phyloP scores from a whole-genome alignment of 2,329 filamentous ascomycete species.

The Penicillium sp. region DNA sequence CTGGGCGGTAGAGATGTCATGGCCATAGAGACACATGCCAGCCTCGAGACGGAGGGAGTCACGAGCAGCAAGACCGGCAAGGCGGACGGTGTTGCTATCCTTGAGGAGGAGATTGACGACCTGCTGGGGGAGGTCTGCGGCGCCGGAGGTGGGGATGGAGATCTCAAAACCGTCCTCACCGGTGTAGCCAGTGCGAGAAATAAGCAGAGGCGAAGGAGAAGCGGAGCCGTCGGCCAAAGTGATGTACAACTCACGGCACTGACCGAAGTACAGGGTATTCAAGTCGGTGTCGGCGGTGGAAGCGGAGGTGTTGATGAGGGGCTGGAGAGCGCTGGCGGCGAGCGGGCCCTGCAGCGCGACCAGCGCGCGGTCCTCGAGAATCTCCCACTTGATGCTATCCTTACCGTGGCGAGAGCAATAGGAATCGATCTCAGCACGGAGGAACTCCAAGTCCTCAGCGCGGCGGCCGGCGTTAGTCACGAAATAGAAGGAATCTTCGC shows the following conservation, averaged over 20 bases:
- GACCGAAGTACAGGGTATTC: constrained; percentile 78
- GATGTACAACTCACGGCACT: constrained; percentile 68
- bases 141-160: constrained; percentile 71
- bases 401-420: constrained; percentile 60
- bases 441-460: constrained; percentile 81
- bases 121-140: constrained; percentile 47
- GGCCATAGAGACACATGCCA: constrained; percentile 99
- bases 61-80: constrained; percentile 86
- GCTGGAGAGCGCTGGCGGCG: constrained; percentile 68
- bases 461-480: constrained; percentile 94
- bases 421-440: constrained; percentile 68
- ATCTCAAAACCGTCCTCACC: constrained; percentile 99
- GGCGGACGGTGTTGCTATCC: constrained; percentile 67
- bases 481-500: constrained; percentile 77
- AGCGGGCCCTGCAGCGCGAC: constrained; percentile 88
- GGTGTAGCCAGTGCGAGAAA: constrained; percentile 91
- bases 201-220: constrained; percentile 62
- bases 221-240: constrained; percentile 60
- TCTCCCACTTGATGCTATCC: constrained; percentile 66
- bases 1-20: constrained; percentile 82
- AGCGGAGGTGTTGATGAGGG: constrained; percentile 60
- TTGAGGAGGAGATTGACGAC: constrained; percentile 72
- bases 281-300: constrained; percentile 57
- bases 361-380: constrained; percentile 74
- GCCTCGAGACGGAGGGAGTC: constrained; percentile 93